Percentiles rank a stretch among this genome's conserved stretches.
Conservation (phyloP, 208 protist species). For the Trypanosomatidae sp. region DNA sequence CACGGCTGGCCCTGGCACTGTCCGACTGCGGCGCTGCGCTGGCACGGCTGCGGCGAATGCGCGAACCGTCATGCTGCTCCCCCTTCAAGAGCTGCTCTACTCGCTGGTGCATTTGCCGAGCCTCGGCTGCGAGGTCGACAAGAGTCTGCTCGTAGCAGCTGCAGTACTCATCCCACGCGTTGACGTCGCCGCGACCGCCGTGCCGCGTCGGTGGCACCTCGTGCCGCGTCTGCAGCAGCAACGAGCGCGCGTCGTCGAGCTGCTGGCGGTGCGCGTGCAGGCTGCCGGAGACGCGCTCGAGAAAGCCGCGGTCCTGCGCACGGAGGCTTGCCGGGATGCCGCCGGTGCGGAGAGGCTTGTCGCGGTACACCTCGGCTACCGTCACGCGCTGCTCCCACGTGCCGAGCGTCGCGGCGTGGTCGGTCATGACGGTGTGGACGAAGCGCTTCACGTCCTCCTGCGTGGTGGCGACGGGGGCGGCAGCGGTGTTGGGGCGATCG, state of each 20-base stretch:
- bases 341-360: conserved; percentile 32
- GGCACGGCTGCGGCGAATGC: conserved; percentile 3
- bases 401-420: conserved; percentile 22
- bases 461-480: background rate
- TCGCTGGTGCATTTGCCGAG: conserved; percentile 16
- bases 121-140: conserved; percentile 18
- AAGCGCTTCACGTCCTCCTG: conserved; percentile 34
- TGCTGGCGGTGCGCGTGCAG: conserved; percentile 11
- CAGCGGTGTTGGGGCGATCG: background rate
- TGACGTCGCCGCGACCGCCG: conserved; percentile 6
- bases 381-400: conserved; percentile 32
- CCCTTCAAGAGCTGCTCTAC: conserved; percentile 13
- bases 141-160: conserved; percentile 20
- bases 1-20: too few species aligned
- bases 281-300: conserved; percentile 19
- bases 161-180: conserved; percentile 33
- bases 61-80: background rate
- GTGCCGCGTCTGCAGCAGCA: conserved; percentile 21
- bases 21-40: conserved; percentile 2
- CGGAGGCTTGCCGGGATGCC: conserved; percentile 29
- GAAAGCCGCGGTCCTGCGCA: conserved; percentile 26
- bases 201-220: conserved; percentile 8
- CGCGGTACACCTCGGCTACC: conserved; percentile 34
- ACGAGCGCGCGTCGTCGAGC: conserved; percentile 21
- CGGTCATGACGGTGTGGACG: conserved; percentile 25